Conservation (phyloP, 371 early-diverging fungal genomes). For the Mucor mucedo region DNA sequence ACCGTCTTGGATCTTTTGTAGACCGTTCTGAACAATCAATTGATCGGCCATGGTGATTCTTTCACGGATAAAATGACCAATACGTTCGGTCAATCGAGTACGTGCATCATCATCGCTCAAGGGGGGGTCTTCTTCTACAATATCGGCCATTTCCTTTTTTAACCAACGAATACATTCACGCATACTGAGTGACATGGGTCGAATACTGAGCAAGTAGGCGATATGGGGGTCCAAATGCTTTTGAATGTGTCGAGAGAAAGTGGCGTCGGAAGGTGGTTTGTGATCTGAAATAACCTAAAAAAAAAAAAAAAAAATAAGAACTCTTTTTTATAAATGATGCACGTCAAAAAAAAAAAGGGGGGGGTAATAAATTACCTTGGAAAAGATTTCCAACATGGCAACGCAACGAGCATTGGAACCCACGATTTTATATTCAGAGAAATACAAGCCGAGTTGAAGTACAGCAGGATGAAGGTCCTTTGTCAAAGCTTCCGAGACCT, state of each 20-base stretch:
- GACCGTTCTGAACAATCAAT: constrained; percentile 77
- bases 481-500: constrained; percentile 52
- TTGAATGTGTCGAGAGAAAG: constrained; percentile 84
- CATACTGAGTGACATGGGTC: constrained; percentile 94
- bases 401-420: constrained; percentile 92
- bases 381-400: constrained; percentile 84
- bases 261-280: constrained; percentile 81
- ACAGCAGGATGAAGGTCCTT: constrained; percentile 90
- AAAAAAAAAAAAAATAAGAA: constrained; percentile 21
- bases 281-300: constrained; percentile 90
- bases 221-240: constrained; percentile 89
- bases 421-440: constrained; percentile 82
- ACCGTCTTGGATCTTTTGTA: constrained; percentile 91
- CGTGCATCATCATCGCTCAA: constrained; percentile 78
- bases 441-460: constrained; percentile 82
- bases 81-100: constrained; percentile 67
- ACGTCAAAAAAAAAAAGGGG: no score
- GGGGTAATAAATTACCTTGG: constrained; percentile 59
- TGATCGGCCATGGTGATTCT: constrained; percentile 87
- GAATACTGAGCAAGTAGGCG: constrained; percentile 79
- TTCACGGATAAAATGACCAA: constrained; percentile 90
- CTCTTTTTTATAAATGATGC: background rate
- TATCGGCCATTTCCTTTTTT: constrained; percentile 82
- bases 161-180: constrained; percentile 92
- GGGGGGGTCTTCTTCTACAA: constrained; percentile 59